Conservation (phyloP, 1,284 basidiomycete species). For the Tylopilus sp. region DNA sequence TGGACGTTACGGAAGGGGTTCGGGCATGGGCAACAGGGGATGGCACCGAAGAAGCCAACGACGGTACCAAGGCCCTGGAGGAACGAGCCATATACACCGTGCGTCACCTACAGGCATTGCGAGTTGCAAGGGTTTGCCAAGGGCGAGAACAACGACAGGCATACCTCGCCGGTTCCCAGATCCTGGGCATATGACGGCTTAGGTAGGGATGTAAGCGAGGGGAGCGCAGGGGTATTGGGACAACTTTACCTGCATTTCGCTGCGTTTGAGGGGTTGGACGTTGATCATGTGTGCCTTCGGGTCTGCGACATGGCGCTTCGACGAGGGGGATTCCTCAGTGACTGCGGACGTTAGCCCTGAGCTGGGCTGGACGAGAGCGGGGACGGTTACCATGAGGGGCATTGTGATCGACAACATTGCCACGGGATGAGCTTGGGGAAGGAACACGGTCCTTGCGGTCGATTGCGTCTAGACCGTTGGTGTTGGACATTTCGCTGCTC, state of each 20-base stretch:
- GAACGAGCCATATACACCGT: slow-evolving; percentile 83
- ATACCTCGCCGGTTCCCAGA: slow-evolving; percentile 62
- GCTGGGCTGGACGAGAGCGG: neutral
- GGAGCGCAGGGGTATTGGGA: slow-evolving; percentile 11
- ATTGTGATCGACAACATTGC: slow-evolving; percentile 74
- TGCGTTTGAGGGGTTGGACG: slow-evolving; percentile 78
- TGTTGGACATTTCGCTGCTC: slow-evolving; percentile 26
- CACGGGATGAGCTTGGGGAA: slow-evolving; percentile 44
- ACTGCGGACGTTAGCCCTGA: slow-evolving; percentile 39
- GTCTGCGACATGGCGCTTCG: slow-evolving; percentile 32
- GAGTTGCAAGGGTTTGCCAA: slow-evolving; percentile 2
- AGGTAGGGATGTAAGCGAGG: slow-evolving; percentile 13
- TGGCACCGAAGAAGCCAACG: slow-evolving; percentile 67
- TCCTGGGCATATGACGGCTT: slow-evolving; percentile 89
- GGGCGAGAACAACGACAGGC: slow-evolving; percentile 8
- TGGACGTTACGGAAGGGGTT: slow-evolving; percentile 78
- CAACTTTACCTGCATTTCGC: slow-evolving; percentile 73
- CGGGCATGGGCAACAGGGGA: slow-evolving; percentile 83
- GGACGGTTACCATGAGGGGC: slow-evolving; percentile 57
- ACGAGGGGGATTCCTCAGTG: slow-evolving; percentile 45
- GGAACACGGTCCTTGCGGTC: slow-evolving; percentile 51
- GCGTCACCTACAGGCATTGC: slow-evolving; percentile 50
- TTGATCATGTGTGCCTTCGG: slow-evolving; percentile 48
- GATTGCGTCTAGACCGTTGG: slow-evolving; percentile 31
- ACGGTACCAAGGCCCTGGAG: slow-evolving; percentile 61